Conservation (phyloP, 2,329 filamentous ascomycete species). For the Fusarium solani-melongenae region DNA sequence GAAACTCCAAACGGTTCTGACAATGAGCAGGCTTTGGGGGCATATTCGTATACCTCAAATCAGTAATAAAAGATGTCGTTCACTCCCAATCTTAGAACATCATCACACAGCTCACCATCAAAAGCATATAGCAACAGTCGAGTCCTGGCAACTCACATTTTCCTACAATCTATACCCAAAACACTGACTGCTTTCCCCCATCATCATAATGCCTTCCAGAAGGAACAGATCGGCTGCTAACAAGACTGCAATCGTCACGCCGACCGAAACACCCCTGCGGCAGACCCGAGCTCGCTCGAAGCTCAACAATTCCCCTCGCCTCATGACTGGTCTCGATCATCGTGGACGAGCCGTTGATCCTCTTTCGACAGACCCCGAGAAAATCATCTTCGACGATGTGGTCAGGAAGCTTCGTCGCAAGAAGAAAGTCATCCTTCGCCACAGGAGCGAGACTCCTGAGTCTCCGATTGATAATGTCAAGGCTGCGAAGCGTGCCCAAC, state of each 20-base stretch:
- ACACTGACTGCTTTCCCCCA: not conserved
- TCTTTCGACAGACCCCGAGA: constrained; percentile 25
- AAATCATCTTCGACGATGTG: constrained; percentile 24
- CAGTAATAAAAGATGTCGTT: not conserved
- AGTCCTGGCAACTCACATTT: not conserved
- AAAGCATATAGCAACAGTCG: not conserved
- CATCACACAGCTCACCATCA: not conserved
- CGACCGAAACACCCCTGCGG: constrained; percentile 12
- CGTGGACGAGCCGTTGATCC: constrained; percentile 13
- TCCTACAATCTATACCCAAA: not conserved
- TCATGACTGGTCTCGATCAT: constrained; percentile 39
- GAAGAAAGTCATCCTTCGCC: constrained; percentile 1
- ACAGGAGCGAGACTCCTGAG: not conserved
- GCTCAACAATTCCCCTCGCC: constrained; percentile 31
- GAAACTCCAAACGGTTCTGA: not conserved
- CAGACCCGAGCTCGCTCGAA: constrained; percentile 37
- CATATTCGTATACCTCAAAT: not conserved
- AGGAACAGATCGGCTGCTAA: not conserved
- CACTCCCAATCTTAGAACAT: not conserved
- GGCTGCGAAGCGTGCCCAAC: not conserved
- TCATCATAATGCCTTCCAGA: constrained; percentile 17
- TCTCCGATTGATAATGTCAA: not conserved
- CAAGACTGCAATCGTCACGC: not conserved
- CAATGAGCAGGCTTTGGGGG: not conserved
- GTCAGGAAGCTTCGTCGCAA: constrained; percentile 1